These are phyloP conservation scores for Microcyclospora tardicrescens DNA, from an alignment of 2,329 filamentous ascomycete genomes.

Conservation along the genomic window DNA sequence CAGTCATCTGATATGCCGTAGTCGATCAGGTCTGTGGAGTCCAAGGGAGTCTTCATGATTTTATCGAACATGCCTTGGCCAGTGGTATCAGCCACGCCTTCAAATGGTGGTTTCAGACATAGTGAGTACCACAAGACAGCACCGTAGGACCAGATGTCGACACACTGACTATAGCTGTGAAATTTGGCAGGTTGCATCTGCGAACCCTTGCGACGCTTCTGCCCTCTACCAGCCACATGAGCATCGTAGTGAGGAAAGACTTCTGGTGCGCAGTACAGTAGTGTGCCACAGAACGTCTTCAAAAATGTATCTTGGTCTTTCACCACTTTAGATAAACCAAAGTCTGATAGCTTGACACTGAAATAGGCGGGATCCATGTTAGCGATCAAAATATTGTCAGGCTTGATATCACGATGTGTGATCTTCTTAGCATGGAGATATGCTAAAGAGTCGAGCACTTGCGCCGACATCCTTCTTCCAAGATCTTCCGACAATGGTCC, in stretches of 20 bases:
- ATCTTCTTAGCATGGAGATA: slow-evolving; percentile 83
- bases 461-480: slow-evolving; percentile 58
- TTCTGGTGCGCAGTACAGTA: slow-evolving; percentile 92
- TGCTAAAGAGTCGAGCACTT: slow-evolving; percentile 67
- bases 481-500: slow-evolving; percentile 53
- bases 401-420: slow-evolving; percentile 96
- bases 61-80: slow-evolving; percentile 69
- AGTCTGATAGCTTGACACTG: slow-evolving; percentile 84
- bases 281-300: slow-evolving; percentile 89
- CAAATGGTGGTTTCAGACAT: slow-evolving; percentile 69
- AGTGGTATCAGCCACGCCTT: slow-evolving; percentile 59
- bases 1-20: slow-evolving; percentile 50
- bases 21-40: slow-evolving; percentile 49
- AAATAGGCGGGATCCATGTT: slow-evolving; percentile 51
- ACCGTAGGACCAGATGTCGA: slow-evolving; percentile 93
- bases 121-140: slow-evolving; percentile 82
- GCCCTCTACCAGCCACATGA: slow-evolving; percentile 48
- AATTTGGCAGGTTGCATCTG: slow-evolving; percentile 29
- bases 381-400: slow-evolving; percentile 86
- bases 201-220: slow-evolving; percentile 42
- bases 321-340: slow-evolving; percentile 89
- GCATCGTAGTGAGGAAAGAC: slow-evolving; percentile 75
- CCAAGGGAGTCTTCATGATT: slow-evolving; percentile 68
- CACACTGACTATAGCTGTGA: slow-evolving; percentile 71
- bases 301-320: slow-evolving; percentile 74